These are phyloP conservation scores for Chaetomiaceae sp. DNA, from an alignment of 2,329 filamentous ascomycete genomes.

Conservation along the genomic window DNA sequence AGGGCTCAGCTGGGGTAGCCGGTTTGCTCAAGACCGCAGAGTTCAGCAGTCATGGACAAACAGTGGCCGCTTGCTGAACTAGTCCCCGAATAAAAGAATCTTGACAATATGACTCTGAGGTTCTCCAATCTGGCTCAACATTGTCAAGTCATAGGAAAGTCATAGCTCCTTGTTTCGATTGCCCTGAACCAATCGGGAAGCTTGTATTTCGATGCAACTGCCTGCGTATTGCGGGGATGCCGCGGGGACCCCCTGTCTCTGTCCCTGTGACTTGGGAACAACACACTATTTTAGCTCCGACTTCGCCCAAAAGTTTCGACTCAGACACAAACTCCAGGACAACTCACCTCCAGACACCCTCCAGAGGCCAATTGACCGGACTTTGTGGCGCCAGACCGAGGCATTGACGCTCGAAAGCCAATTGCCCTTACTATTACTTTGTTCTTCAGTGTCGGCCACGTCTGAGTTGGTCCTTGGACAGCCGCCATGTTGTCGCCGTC, in stretches of 20 bases:
- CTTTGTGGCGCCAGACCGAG: not conserved
- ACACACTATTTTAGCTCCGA: conserved; percentile 29
- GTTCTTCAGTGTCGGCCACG: not conserved
- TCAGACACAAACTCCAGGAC: conserved; percentile 9
- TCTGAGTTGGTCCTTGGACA: conserved; percentile 2
- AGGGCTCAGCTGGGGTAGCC: too few relatives aligned
- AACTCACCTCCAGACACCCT: not conserved
- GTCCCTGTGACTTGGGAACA: conserved; percentile 27
- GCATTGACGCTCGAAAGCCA: not conserved
- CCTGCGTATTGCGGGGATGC: conserved; percentile 21
- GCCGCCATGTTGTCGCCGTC: conserved; percentile 27
- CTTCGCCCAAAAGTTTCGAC: conserved; percentile 31
- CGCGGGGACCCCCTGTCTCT: conserved; percentile 25
- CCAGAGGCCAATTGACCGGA: conserved; percentile 22
- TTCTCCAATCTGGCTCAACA: too few relatives aligned
- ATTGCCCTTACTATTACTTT: conserved; percentile 16
- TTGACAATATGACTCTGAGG: too few relatives aligned
- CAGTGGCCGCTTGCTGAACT: too few relatives aligned
- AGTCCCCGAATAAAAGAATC: too few relatives aligned
- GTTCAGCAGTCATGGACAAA: too few relatives aligned
- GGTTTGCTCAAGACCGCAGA: too few relatives aligned
- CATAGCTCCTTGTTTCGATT: conserved; percentile 3
- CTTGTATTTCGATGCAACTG: conserved; percentile 27
- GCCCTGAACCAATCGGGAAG: conserved; percentile 27
- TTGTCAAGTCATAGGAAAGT: not conserved